Base-by-base conservation (phyloP, 1,284 basidiomycete species). In the Erythrobasidium hasegawianum region DNA sequence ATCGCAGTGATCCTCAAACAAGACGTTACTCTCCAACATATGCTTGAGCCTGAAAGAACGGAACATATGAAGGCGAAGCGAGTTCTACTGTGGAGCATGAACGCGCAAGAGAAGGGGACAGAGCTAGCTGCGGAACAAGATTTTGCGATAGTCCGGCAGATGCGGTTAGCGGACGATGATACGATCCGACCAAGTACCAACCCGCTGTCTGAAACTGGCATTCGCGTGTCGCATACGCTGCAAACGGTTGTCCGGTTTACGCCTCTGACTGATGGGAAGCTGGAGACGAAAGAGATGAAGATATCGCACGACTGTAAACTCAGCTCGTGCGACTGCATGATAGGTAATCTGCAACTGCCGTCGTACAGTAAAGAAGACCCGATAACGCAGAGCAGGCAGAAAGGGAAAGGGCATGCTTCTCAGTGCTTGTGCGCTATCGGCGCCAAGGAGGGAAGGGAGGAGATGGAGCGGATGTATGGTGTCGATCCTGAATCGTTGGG, bases 261-360 rank as follows among this genome's bases (percentile, higher is more conserved):
- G 43, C 62, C 62, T 1, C 40, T 65, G n/a, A 38, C 56, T 27
- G 24, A 65, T 20, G 61, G 54, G 2, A 53, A 53, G 1, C 11
- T 55, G 20, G 62, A 65, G 16, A 58, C 56, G 4, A 65, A 65
- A 39, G 62, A 65, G 49, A 65, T 65, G 62, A 65, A 65, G 39
- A 65, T 65, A 11, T 50, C 55, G 0, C 62, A 65, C 41, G 27
- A 55, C 13, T 65, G 62, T 33, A 49, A 57, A 26, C 53, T 65
- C 10, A 55, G 50, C 13, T 65, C 62, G 18, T 65, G 62, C 33
- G 62, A 65, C 52, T 65, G 62, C 38, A 29, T 65, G n/a, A 41
- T 57, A 1, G 26, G 20, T 1, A 65, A 65, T 43, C 49, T 65
- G 18, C 62, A 65, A 26, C 39, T 65, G n/a, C 62, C 62, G 4